Conservation (phyloP, 2,329 filamentous ascomycete genomes). For the Capronia coronata region DNA sequence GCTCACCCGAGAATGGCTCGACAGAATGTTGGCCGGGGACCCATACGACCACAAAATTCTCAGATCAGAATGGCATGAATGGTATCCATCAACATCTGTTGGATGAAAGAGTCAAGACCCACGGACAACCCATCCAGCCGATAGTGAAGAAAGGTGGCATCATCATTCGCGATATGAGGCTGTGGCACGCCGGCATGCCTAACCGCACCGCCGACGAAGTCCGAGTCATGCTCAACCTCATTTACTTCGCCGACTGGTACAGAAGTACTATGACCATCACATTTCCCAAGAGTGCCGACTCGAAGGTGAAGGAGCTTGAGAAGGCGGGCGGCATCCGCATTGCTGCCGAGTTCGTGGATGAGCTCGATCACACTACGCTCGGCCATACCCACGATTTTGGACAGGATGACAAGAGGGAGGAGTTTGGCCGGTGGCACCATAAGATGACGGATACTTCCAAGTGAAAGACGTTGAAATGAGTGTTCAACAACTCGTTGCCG, state of each 20-base stretch:
- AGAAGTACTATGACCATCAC: slow-evolving; percentile 6
- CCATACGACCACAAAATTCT: slow-evolving; percentile 36
- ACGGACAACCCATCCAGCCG: slow-evolving; percentile 36
- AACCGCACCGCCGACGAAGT: slow-evolving; percentile 46
- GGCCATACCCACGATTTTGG: slow-evolving; percentile 10
- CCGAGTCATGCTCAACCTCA: slow-evolving; percentile 47
- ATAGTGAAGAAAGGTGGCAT: slow-evolving; percentile 46
- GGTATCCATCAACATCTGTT: slow-evolving; percentile 33
- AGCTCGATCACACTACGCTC: slow-evolving; percentile 9
- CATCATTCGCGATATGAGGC: slow-evolving; percentile 53
- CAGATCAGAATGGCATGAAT: slow-evolving; percentile 26
- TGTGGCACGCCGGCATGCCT: slow-evolving; percentile 61
- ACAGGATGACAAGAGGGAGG: slow-evolving; percentile 8
- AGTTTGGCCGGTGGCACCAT: slow-evolving; percentile 13
- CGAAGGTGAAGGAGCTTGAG: slow-evolving; percentile 4
- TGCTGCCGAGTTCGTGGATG: slow-evolving; percentile 11
- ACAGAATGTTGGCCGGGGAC: slow-evolving; percentile 49
- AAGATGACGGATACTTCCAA: slow-evolving; percentile 2
- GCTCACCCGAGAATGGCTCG: slow-evolving; percentile 41
- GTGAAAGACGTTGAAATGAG: neutral
- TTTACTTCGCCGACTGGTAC: slow-evolving; percentile 21
- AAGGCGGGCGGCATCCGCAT: slow-evolving; percentile 8
- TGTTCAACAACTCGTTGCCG: no score
- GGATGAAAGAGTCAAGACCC: slow-evolving; percentile 30
- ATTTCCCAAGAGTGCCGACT: slow-evolving; percentile 10